Conservation (phyloP, 1,284 basidiomycete genomes). For the Xerocomus cyaneibrunnescens region DNA sequence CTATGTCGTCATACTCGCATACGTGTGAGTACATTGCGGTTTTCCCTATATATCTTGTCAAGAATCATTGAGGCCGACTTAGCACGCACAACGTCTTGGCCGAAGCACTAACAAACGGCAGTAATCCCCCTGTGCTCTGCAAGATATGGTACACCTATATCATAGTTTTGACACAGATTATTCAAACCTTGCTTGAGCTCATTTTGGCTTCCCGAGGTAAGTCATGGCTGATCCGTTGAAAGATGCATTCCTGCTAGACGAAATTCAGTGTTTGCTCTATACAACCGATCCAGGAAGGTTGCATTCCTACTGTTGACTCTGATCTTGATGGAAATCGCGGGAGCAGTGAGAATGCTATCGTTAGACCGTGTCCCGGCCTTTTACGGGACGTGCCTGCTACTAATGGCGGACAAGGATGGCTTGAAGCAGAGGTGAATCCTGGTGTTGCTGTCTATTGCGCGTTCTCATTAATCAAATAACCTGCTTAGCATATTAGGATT, state of each 20-base stretch:
- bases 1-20: slow-evolving; percentile 11
- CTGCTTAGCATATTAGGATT: slow-evolving; percentile 15
- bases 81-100: slow-evolving; percentile 14
- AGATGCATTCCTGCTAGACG: not conserved
- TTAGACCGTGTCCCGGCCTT: not conserved
- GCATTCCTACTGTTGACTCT: slow-evolving; percentile 10
- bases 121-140: slow-evolving; percentile 13
- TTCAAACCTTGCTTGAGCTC: slow-evolving; percentile 14
- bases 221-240: not conserved
- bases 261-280: slow-evolving; percentile 20
- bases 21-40: slow-evolving; percentile 15
- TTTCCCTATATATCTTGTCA: not conserved
- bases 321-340: slow-evolving; percentile 13
- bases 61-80: not conserved
- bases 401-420: not conserved
- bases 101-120: slow-evolving; percentile 6
- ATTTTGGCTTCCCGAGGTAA: slow-evolving; percentile 21
- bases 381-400: slow-evolving; percentile 11
- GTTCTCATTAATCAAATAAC: not conserved
- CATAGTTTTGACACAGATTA: slow-evolving; percentile 4
- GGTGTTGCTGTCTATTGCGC: not conserved
- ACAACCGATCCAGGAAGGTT: slow-evolving; percentile 22
- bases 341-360: slow-evolving; percentile 3
- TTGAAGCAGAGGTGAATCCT: slow-evolving; percentile 10
- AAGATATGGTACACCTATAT: slow-evolving; percentile 12